A percentile compares a stretch with the other conserved stretches of the same genome.
Evolutionary conservation across 2,329 filamentous ascomycete genomes (phyloP).

Genomic region (Emergomyces pasteurianus): DNA sequence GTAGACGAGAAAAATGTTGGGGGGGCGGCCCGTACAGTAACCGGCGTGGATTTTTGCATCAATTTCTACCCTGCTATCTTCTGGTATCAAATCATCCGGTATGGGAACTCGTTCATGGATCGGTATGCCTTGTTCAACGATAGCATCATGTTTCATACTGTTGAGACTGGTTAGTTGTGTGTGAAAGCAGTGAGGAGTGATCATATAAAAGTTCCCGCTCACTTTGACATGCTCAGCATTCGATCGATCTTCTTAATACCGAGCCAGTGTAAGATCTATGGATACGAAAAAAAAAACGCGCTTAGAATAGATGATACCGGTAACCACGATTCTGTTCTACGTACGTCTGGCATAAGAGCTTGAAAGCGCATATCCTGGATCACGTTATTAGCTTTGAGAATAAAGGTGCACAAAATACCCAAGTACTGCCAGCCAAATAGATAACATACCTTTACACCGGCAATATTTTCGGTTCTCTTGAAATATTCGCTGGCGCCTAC

Average conservation of each 20-base stretch:
- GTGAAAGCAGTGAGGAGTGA: not conserved
- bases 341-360: conserved; percentile 78
- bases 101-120: conserved; percentile 86
- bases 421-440: not conserved
- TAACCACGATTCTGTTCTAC: conserved; percentile 2
- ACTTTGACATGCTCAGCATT: conserved; percentile 98
- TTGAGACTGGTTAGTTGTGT: not conserved
- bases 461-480: conserved; percentile 94
- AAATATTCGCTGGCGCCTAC: conserved; percentile 88
- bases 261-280: conserved; percentile 77
- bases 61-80: conserved; percentile 93
- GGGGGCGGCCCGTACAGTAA: conserved; percentile 33
- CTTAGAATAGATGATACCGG: not conserved
- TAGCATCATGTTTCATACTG: conserved; percentile 41
- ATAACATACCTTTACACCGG: conserved; percentile 62
- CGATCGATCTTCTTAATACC: conserved; percentile 97
- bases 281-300: not conserved
- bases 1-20: not conserved
- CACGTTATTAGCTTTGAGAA: conserved; percentile 1
- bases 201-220: conserved; percentile 21
- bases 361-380: conserved; percentile 77
- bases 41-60: conserved; percentile 95
- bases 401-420: not conserved
- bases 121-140: conserved; percentile 45
- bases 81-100: conserved; percentile 85